Evolutionary conservation across 2,329 filamentous ascomycete genomes (phyloP).

Genomic region (Bipolaris gigantea): DNA sequence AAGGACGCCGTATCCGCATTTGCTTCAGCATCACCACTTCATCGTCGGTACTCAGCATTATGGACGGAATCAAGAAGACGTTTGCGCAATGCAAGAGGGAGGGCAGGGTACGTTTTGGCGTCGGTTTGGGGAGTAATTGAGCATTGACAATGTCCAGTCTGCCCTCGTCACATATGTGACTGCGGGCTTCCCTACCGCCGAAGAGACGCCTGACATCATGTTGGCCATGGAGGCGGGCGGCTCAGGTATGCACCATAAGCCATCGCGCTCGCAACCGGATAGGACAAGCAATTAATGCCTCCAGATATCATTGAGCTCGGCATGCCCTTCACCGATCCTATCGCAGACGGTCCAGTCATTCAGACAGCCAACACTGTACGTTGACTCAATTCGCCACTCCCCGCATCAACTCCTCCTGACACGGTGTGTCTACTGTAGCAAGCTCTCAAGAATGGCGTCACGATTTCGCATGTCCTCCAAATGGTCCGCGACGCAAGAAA

Average conservation of each 20-base stretch:
- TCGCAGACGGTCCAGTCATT: slow-evolving; percentile 95
- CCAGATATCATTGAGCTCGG: slow-evolving; percentile 93
- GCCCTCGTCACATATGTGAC: slow-evolving; percentile 96
- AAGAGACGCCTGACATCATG: slow-evolving; percentile 80
- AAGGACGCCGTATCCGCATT: slow-evolving; percentile 6
- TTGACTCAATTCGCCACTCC: slow-evolving; percentile 33
- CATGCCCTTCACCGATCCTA: slow-evolving; percentile 95
- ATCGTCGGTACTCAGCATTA: slow-evolving; percentile 20
- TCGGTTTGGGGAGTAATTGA: not conserved
- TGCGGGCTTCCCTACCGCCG: slow-evolving; percentile 83
- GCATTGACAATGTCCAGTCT: slow-evolving; percentile 54
- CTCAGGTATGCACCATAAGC: slow-evolving; percentile 62
- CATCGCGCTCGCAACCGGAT: not conserved
- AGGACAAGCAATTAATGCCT: slow-evolving; percentile 19
- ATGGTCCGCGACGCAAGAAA: slow-evolving; percentile 81
- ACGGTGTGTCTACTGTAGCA: slow-evolving; percentile 44
- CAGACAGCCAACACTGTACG: slow-evolving; percentile 87
- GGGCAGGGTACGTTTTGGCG: slow-evolving; percentile 42
- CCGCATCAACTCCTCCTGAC: slow-evolving; percentile 17
- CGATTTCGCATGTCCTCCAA: slow-evolving; percentile 73
- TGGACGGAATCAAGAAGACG: slow-evolving; percentile 54
- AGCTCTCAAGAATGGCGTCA: slow-evolving; percentile 87
- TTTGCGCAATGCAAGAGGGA: slow-evolving; percentile 56
- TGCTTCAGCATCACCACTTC: not conserved
- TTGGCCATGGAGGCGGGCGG: slow-evolving; percentile 91